Conservation (phyloP, 139 green algal species). For the Asterochloris erici region DNA sequence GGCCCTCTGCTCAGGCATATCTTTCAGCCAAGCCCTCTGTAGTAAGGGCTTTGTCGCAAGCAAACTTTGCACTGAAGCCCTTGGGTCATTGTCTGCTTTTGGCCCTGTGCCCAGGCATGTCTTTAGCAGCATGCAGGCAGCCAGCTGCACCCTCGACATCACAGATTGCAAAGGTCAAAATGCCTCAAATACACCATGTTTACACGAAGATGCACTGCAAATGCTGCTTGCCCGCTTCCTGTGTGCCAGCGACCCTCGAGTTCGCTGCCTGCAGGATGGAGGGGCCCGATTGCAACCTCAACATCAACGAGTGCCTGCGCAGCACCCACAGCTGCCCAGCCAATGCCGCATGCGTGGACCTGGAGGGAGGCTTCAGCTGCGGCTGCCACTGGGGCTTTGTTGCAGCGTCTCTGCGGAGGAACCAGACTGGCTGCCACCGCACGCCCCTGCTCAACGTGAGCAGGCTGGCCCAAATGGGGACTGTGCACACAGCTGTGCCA, state of each 20-base stretch:
- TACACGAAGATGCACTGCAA: no score
- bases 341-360: constrained; percentile 50
- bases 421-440: background rate
- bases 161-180: background rate
- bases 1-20: no score
- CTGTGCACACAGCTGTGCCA: no score
- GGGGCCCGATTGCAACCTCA: constrained; percentile 36
- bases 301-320: constrained; percentile 62
- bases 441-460: background rate
- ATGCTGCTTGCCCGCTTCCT: no score
- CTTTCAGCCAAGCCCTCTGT: no score
- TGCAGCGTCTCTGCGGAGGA: constrained; percentile 8
- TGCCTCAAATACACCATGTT: no score
- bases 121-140: background rate
- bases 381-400: no score
- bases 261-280: constrained; percentile 29
- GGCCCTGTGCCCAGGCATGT: no score
- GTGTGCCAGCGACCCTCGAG: background rate
- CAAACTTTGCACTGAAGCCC: no score
- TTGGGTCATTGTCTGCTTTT: no score
- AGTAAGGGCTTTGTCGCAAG: no score
- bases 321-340: constrained; percentile 36
- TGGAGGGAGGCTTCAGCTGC: constrained; percentile 20
- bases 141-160: background rate
- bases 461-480: no score